Percentiles rank a stretch among this genome's conserved stretches.
Conservation (phyloP, 352 stramenopile genomes). For the Peronosclerospora sorghi region DNA sequence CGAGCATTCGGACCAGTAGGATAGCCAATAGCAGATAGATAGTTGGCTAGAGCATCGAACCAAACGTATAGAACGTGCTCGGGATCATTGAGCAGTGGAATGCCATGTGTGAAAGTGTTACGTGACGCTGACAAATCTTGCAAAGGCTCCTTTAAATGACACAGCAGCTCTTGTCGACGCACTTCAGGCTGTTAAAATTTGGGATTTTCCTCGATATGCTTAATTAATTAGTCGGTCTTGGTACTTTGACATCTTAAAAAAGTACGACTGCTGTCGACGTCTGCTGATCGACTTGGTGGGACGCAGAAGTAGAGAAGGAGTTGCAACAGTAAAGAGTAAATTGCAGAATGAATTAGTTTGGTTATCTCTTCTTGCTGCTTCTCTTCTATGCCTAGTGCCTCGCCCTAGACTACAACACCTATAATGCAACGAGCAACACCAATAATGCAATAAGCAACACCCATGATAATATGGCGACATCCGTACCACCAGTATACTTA, state of each 20-base stretch:
- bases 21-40: conserved; percentile 94
- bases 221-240: conserved; percentile 90
- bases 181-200: conserved; percentile 94
- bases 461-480: too few relatives aligned
- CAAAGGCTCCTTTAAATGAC: conserved; percentile 87
- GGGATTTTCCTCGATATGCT: conserved; percentile 91
- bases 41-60: conserved; percentile 99
- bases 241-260: conserved; percentile 99
- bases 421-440: too few relatives aligned
- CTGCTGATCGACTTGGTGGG: too few relatives aligned
- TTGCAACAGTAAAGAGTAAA: too few relatives aligned
- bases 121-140: conserved; percentile 94
- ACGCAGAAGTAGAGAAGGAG: too few relatives aligned
- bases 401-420: too few relatives aligned
- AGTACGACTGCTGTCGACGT: too few relatives aligned
- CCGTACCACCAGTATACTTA: too few relatives aligned
- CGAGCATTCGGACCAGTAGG: conserved; percentile 65
- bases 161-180: conserved; percentile 91
- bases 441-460: too few relatives aligned
- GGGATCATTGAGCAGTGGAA: conserved; percentile 91
- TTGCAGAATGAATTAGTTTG: too few relatives aligned
- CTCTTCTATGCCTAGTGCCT: too few relatives aligned
- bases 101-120: conserved; percentile 93
- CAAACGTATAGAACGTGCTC: conserved; percentile 99
- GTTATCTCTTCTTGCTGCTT: too few relatives aligned